These are phyloP conservation scores for Termitomyces sp. DNA, from an alignment of 768 basidiomycete genomes.

Conservation along the genomic window DNA sequence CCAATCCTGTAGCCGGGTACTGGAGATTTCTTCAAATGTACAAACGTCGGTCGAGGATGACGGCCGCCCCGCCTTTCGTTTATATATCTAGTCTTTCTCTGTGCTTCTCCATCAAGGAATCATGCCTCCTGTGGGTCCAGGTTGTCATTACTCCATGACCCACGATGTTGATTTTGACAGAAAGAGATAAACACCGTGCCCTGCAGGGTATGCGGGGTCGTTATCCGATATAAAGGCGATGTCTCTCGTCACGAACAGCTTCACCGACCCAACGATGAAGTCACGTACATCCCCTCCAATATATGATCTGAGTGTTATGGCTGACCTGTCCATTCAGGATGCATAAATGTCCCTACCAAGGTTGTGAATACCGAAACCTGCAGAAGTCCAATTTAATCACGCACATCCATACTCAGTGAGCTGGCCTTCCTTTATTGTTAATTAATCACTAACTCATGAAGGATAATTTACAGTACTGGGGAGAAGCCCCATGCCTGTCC, in stretches of 20 bases:
- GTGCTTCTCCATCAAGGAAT: slow-evolving; percentile 4
- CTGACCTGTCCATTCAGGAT: slow-evolving; percentile 14
- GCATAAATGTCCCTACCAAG: slow-evolving; percentile 21
- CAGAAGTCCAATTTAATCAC: slow-evolving; percentile 26
- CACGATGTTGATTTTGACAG: slow-evolving; percentile 3
- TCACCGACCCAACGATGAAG: slow-evolving; percentile 7
- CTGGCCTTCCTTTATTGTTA: background rate
- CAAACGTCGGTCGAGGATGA: background rate
- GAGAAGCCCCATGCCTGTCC: slow-evolving; percentile 21
- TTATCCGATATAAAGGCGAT: slow-evolving; percentile 17
- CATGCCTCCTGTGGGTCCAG: slow-evolving; percentile 10
- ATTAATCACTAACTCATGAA: background rate
- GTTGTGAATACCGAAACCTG: slow-evolving; percentile 21
- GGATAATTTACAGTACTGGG: slow-evolving; percentile 18
- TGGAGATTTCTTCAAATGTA: slow-evolving; percentile 9
- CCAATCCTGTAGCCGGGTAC: slow-evolving; percentile 11
- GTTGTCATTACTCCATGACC: background rate
- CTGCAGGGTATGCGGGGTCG: slow-evolving; percentile 13
- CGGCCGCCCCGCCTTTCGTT: background rate
- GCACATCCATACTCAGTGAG: slow-evolving; percentile 26
- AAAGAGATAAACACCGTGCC: slow-evolving; percentile 15
- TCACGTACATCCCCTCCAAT: slow-evolving; percentile 9
- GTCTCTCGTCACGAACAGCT: slow-evolving; percentile 15
- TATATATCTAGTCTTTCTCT: background rate
- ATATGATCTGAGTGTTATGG: background rate